Base-by-base conservation (phyloP, 176 grass and related monocot genomes). In the Triticum dicoccoides region DNA sequence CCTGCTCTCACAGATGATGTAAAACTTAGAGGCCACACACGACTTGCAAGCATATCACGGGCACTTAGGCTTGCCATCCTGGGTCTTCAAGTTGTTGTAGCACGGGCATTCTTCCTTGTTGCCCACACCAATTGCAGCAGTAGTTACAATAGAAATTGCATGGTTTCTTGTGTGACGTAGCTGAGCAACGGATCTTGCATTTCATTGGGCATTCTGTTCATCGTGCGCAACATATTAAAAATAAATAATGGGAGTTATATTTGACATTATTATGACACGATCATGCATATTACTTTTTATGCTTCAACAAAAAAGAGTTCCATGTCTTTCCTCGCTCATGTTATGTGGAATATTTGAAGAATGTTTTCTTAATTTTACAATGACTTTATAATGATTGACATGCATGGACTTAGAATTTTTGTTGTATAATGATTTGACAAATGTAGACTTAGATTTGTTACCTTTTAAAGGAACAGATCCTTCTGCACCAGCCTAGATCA, bases 91-190 rank as follows among this genome's bases (percentile, higher is more conserved):
- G 61, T 92, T 84, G 71, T 89, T 25, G 71, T 89, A 92, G 81
- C 91, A 92, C 1, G 80, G 87, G 23, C 87, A 84, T 2, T 83
- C 87, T 11, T 92, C 63, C 51, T 78, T 89, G 84, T 92, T 76
- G 17, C 84, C 84, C 9, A 8, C 91, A 92, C 52, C 61, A 68
- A 21, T 76, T 3, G 81, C 91, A 92, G 84, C 91, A 89, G 3
- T 83, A 81, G 61, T 84, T 89, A 81, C 87, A 89, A 23, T 33
- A 83, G 29, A 80, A 85, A 17, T 80, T 44, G 56, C 91, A 92
- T 12, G 85, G 29, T 11, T 89, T 81, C 23, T 5, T 65, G 49
- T 80, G 24, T 14, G 61, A 35, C 3, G 87, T 86, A 4, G 80
- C 80, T 9, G 83, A 84, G 70, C 87, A 89, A 15, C 91, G 84